Evolutionary conservation across 2,329 filamentous ascomycete genomes (phyloP).

Genomic region (Ophiostoma perfectum): DNA sequence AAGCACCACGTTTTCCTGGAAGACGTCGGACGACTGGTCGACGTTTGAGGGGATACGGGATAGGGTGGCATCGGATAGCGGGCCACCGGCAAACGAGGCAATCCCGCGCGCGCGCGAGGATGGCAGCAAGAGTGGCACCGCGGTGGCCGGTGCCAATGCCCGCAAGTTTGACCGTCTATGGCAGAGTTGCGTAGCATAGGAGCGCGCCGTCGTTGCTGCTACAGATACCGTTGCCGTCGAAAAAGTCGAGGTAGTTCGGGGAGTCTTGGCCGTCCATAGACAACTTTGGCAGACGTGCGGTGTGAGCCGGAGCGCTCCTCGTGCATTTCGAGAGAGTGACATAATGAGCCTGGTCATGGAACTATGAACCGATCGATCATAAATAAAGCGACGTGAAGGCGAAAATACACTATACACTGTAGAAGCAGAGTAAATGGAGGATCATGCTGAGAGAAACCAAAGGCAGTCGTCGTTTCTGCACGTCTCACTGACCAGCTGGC

Average conservation of each 20-base stretch:
- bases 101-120: conserved; percentile 34
- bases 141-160: conserved; percentile 7
- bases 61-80: conserved; percentile 72
- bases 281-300: conserved; percentile 17
- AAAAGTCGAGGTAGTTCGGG: background rate
- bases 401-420: too few relatives aligned
- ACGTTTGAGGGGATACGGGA: conserved; percentile 72
- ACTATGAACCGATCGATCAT: too few relatives aligned
- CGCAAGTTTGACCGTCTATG: background rate
- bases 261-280: conserved; percentile 41
- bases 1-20: conserved; percentile 70
- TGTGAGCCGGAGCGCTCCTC: conserved; percentile 11
- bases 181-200: background rate
- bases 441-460: too few relatives aligned
- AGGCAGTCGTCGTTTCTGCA: background rate
- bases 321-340: conserved; percentile 15
- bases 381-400: too few relatives aligned
- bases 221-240: background rate
- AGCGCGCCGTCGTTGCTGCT: background rate
- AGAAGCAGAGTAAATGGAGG: too few relatives aligned
- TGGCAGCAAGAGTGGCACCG: background rate
- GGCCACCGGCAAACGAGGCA: conserved; percentile 72
- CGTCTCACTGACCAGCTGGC: background rate
- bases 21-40: conserved; percentile 72
- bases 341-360: background rate